These are phyloP conservation scores for Dalbergia cochinchinensis DNA, from an alignment of 306 rosid species.

Conservation along the genomic window DNA sequence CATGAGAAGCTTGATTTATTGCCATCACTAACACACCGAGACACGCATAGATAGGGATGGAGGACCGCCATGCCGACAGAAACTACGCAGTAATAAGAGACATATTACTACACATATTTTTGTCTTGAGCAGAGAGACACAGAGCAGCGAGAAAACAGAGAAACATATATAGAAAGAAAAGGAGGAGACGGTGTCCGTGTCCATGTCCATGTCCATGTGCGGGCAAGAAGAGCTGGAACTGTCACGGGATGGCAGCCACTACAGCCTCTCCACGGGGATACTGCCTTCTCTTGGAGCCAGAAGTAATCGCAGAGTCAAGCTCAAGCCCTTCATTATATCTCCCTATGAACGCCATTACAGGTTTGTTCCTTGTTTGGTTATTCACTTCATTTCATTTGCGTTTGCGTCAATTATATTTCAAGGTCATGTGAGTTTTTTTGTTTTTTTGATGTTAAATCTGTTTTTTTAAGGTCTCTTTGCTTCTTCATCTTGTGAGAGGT, in stretches of 20 bases:
- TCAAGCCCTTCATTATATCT: constrained; percentile 54
- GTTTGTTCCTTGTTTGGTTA: constrained; percentile 34
- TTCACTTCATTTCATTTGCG: neutral
- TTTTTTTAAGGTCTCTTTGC: neutral
- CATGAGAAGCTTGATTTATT: neutral
- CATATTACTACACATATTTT: neutral
- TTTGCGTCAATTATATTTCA: too few relatives aligned
- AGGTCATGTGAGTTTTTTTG: neutral
- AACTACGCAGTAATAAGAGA: neutral
- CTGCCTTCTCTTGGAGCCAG: constrained; percentile 88
- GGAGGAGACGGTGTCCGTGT: constrained; percentile 29
- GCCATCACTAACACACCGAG: neutral
- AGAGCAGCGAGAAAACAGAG: neutral
- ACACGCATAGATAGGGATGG: neutral
- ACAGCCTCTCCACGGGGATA: constrained; percentile 77
- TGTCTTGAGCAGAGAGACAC: neutral
- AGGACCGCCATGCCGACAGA: constrained; percentile 1
- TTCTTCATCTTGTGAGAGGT: neutral
- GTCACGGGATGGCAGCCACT: constrained; percentile 86
- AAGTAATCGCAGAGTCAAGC: constrained; percentile 67
- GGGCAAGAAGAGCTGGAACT: constrained; percentile 69
- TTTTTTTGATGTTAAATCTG: neutral
- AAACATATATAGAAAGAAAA: neutral
- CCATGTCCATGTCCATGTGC: constrained; percentile 47
- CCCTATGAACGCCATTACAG: constrained; percentile 91